Evolutionary conservation across 345 rosid genomes (phyloP).

Genomic region (Pistacia vera): DNA sequence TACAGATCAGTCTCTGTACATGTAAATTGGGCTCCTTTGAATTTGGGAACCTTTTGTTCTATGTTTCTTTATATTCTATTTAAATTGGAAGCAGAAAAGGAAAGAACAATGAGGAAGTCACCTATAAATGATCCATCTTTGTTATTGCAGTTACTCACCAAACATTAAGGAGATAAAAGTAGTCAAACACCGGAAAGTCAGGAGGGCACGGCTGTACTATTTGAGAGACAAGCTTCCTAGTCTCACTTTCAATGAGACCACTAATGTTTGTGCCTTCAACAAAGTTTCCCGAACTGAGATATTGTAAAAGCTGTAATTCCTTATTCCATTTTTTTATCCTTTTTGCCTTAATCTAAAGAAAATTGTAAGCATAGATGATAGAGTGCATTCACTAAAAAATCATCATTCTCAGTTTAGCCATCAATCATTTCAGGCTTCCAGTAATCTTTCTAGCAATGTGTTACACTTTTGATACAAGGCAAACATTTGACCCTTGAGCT

Average conservation of each 20-base stretch:
- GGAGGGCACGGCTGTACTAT: conserved; percentile 89
- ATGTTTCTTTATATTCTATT: neutral
- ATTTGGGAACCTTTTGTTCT: neutral
- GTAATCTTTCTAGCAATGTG: neutral
- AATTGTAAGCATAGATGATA: conserved; percentile 12
- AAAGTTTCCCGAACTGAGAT: conserved; percentile 5
- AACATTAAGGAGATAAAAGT: conserved; percentile 76
- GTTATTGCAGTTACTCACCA: conserved; percentile 67
- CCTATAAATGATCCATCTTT: conserved; percentile 6
- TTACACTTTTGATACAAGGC: neutral
- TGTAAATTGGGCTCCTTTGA: neutral
- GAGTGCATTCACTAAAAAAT: neutral
- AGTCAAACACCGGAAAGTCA: conserved; percentile 65
- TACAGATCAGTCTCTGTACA: neutral
- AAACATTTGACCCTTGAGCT: neutral
- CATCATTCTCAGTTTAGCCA: conserved; percentile 2
- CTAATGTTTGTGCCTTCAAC: neutral
- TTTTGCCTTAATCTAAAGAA: too few relatives aligned
- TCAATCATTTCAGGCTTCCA: conserved; percentile 5
- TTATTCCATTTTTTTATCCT: neutral
- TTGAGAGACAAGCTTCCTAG: conserved; percentile 91
- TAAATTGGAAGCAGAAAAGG: neutral
- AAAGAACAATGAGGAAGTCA: neutral
- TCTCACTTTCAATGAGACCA: conserved; percentile 67
- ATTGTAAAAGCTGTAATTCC: conserved; percentile 19